Evolutionary conservation across 1,284 basidiomycete species (phyloP).

Genomic region (Boletus mariae): DNA sequence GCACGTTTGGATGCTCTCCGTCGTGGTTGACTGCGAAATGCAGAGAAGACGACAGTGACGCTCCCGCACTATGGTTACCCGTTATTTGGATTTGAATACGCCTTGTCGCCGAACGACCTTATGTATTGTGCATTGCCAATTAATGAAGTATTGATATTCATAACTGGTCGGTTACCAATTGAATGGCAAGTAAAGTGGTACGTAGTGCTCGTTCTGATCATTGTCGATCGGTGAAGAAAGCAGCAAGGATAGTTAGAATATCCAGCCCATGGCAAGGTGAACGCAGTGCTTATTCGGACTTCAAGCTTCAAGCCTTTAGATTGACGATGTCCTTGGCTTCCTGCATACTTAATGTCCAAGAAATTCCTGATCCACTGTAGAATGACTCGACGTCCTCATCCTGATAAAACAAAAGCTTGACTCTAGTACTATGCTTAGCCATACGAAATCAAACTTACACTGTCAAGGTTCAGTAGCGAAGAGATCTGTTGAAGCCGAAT

Average conservation of each 20-base stretch:
- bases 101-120: slow-evolving; percentile 2
- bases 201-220: background rate
- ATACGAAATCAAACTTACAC: slow-evolving; percentile 45
- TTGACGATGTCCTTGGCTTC: slow-evolving; percentile 74
- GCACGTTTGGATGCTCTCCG: slow-evolving; percentile 82
- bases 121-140: background rate
- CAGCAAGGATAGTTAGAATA: no score
- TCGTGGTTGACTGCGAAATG: slow-evolving; percentile 42
- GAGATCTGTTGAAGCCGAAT: slow-evolving; percentile 90
- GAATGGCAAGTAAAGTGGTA: background rate
- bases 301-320: slow-evolving; percentile 48
- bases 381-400: slow-evolving; percentile 92
- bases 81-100: slow-evolving; percentile 3
- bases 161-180: background rate
- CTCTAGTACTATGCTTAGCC: slow-evolving; percentile 1
- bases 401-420: slow-evolving; percentile 37
- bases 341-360: slow-evolving; percentile 77
- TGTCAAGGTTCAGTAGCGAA: slow-evolving; percentile 87
- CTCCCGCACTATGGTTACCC: slow-evolving; percentile 2
- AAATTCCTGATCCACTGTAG: slow-evolving; percentile 88
- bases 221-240: no score
- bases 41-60: background rate
- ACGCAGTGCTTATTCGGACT: background rate
- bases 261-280: background rate
- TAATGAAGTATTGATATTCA: background rate